Evolutionary conservation across 441 rosid genomes (phyloP), one percentile per base, ranked within the genome.

Genomic region (Adansonia grandidieri): DNA sequence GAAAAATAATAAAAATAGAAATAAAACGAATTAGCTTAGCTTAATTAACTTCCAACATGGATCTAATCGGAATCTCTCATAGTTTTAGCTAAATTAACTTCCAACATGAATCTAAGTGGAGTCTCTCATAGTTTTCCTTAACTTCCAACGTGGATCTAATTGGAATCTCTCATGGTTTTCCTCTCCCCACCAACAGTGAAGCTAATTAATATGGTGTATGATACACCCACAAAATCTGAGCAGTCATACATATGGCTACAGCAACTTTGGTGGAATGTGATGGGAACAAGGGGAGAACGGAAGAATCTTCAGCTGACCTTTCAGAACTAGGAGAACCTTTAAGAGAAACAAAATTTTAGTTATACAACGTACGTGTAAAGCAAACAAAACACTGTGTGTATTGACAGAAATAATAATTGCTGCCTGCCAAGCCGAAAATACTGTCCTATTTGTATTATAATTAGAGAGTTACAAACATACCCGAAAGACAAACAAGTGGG

Each of bases 401-500:
- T 32, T 32, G 40, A 32, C 40, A 32, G 40, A 32, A 32, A 32
- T 32, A 32, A 32, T 32, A 32, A 32, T 32, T 4, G 40, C 40
- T 32, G 40, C 40, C 40, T 32, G 40, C 40, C 40, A 32, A 32
- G 40, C 40, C 40, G 40, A 32, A 32, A 32, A 32, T 32, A 32
- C 40, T 32, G 40, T 4, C 40, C 40, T 32, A 32, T 32, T 32
- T 32, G 40, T 32, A 4, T 32, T 32, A 32, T 32, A 32, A 32
- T 32, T 32, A 32, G 40, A 32, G 40, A 32, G 40, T 32, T 32
- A 3, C 40, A 32, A 32, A 32, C 40, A 32, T 32, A 32, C 66
- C 44, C 37, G 82, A 68, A 50, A 91, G 77, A 85, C 96, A 94
- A 56, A 77, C 79, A 6, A 92, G 61, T 1, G 93, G 98, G 57